Conservation (phyloP, 257 asterid species). For the Mitragyna speciosa region DNA sequence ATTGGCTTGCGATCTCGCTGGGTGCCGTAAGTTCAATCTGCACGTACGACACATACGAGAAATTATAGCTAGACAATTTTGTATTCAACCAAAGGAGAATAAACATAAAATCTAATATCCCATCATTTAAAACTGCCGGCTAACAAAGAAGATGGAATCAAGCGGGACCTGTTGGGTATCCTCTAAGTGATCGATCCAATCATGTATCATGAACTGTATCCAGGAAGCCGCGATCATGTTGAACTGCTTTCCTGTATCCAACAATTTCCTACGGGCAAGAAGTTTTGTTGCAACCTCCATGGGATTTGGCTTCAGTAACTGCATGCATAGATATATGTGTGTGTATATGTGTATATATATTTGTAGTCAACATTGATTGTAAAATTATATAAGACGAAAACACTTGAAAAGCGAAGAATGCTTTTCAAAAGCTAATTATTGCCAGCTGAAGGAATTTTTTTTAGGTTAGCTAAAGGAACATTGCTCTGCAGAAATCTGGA, state of each 20-base stretch:
- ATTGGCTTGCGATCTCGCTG: constrained; percentile 42
- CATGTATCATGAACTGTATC: constrained; percentile 77
- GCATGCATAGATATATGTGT: constrained; percentile 19
- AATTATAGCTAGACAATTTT: too few species aligned
- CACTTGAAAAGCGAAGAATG: too few species aligned
- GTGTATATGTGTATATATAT: too few species aligned
- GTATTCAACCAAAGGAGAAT: too few species aligned
- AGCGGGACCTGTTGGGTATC: constrained; percentile 44
- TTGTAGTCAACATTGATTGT: too few species aligned
- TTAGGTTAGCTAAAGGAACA: too few species aligned
- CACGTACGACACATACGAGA: background rate
- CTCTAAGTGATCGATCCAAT: constrained; percentile 67
- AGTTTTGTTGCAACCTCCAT: constrained; percentile 62
- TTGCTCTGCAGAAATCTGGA: background rate
- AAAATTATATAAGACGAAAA: too few species aligned
- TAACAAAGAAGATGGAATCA: too few species aligned
- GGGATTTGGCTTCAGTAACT: constrained; percentile 61
- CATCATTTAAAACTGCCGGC: too few species aligned
- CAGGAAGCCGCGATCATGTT: constrained; percentile 69
- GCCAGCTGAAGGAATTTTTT: too few species aligned
- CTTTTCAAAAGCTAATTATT: too few species aligned
- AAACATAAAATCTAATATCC: too few species aligned
- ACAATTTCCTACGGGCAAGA: constrained; percentile 39
- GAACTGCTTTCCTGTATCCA: constrained; percentile 60
- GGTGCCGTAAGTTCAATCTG: constrained; percentile 58